Percentiles rank a stretch among this genome's conserved stretches.
phyloP scores from a whole-genome alignment of 495 filamentous ascomycete species.

The Trichocladium uniseriatum region DNA sequence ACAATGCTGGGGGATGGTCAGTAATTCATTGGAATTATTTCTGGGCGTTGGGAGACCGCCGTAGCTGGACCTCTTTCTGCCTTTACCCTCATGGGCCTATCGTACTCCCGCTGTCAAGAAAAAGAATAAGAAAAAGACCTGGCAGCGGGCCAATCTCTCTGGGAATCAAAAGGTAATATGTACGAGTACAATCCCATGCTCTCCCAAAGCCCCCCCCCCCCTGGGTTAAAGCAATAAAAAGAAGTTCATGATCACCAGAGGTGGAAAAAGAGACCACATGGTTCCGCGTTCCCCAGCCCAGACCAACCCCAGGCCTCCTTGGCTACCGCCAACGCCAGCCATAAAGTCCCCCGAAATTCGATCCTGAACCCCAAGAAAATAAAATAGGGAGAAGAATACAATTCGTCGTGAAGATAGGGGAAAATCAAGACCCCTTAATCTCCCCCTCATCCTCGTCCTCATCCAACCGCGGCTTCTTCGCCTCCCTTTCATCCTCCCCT shows the following conservation, averaged over 20 bases:
- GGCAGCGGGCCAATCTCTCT: not conserved
- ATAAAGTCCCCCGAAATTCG: not conserved
- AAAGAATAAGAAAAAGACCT: too few relatives aligned
- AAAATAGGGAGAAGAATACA: not conserved
- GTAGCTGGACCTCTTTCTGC: too few relatives aligned
- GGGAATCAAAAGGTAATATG: not conserved
- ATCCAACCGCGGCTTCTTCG: slow-evolving; percentile 10
- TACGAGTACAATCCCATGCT: not conserved
- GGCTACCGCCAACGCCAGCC: not conserved
- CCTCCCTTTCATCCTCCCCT: slow-evolving; percentile 17
- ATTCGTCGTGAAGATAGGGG: not conserved
- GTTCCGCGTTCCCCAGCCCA: not conserved
- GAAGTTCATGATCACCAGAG: not conserved
- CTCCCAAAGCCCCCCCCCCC: too few relatives aligned
- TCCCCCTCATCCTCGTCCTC: slow-evolving; percentile 22
- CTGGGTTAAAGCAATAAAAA: too few relatives aligned
- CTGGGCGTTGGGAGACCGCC: too few relatives aligned
- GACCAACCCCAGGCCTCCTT: not conserved
- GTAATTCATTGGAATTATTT: too few relatives aligned
- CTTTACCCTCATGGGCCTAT: too few relatives aligned
- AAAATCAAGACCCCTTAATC: slow-evolving; percentile 8
- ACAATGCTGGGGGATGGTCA: too few relatives aligned
- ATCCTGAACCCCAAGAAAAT: not conserved
- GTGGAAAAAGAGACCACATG: not conserved
- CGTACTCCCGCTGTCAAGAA: too few relatives aligned